phyloP scores from a whole-genome alignment of 2,329 filamentous ascomycete species.

The Fusarium sp. region DNA sequence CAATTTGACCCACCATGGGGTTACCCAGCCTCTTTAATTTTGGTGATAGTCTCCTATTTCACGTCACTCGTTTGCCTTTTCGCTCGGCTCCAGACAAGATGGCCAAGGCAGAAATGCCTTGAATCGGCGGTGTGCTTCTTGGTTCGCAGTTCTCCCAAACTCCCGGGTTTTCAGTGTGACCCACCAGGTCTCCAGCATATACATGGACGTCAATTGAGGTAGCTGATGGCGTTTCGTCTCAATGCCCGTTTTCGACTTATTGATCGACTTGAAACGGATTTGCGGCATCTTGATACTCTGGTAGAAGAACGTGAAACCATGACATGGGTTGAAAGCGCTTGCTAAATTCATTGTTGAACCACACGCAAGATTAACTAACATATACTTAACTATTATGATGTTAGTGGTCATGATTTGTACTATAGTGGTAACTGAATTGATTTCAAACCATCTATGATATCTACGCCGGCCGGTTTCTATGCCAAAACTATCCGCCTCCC shows the following conservation, averaged over 20 bases:
- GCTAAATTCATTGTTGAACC: neutral
- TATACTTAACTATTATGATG: neutral
- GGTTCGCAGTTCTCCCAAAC: neutral
- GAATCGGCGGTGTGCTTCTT: constrained; percentile 30
- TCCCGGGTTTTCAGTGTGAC: neutral
- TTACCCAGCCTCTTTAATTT: constrained; percentile 29
- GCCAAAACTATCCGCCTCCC: constrained; percentile 5
- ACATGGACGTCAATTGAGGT: neutral
- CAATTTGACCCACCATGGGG: constrained; percentile 8
- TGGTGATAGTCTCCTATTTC: constrained; percentile 9
- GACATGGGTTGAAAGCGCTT: neutral
- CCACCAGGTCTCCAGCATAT: neutral
- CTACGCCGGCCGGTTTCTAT: constrained; percentile 24
- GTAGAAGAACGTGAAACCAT: neutral
- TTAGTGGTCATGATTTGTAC: neutral
- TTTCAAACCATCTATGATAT: constrained; percentile 20
- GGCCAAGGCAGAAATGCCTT: constrained; percentile 5
- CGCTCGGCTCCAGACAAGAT: constrained; percentile 11
- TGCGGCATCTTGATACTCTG: neutral
- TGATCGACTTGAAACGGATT: neutral
- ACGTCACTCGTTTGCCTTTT: constrained; percentile 11
- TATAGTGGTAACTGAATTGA: neutral
- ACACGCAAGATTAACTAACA: neutral
- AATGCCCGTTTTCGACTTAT: neutral
- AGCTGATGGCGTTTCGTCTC: neutral